Conservation (phyloP, 805 yeast species). For the Yamadazyma phyllophila region DNA sequence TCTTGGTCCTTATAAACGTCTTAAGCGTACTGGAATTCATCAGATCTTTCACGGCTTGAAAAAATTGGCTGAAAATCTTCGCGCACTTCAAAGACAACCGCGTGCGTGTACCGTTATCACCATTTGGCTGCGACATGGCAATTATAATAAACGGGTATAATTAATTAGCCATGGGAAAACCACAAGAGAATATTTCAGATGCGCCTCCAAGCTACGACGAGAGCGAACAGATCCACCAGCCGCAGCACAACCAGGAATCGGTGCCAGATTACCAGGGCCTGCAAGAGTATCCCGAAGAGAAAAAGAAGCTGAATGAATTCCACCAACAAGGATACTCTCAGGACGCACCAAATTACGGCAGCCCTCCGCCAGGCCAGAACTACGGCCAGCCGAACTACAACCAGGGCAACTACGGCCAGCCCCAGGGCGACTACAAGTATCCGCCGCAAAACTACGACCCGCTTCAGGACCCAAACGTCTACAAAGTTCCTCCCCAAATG, state of each 20-base stretch:
- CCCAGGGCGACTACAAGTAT: slow-evolving; percentile 1
- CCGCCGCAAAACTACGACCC: slow-evolving; percentile 16
- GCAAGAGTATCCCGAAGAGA: slow-evolving; percentile 4
- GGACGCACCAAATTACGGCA: too few relatives aligned
- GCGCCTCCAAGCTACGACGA: slow-evolving; percentile 16
- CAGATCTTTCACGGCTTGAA: neutral
- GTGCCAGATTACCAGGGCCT: slow-evolving; percentile 1
- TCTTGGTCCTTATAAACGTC: slow-evolving; percentile 27
- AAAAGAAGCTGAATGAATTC: slow-evolving; percentile 1
- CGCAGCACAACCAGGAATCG: neutral
- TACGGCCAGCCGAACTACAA: too few relatives aligned
- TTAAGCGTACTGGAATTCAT: slow-evolving; percentile 3
- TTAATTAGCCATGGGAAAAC: neutral
- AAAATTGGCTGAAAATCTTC: too few relatives aligned
- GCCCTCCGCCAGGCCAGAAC: too few relatives aligned
- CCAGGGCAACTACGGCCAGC: slow-evolving; percentile 6
- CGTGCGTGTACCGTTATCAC: neutral
- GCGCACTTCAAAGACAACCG: neutral
- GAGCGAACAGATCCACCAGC: neutral
- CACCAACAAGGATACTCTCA: slow-evolving; percentile 1
- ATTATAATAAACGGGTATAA: neutral
- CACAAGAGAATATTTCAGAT: slow-evolving; percentile 4
- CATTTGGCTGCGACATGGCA: slow-evolving; percentile 7
- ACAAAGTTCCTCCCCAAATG: slow-evolving; percentile 29
- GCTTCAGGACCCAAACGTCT: slow-evolving; percentile 24